Evolutionary conservation across 1,284 basidiomycete species (phyloP), one percentile per base, ranked within the genome.

Genomic region (Sphagnurus paluster): DNA sequence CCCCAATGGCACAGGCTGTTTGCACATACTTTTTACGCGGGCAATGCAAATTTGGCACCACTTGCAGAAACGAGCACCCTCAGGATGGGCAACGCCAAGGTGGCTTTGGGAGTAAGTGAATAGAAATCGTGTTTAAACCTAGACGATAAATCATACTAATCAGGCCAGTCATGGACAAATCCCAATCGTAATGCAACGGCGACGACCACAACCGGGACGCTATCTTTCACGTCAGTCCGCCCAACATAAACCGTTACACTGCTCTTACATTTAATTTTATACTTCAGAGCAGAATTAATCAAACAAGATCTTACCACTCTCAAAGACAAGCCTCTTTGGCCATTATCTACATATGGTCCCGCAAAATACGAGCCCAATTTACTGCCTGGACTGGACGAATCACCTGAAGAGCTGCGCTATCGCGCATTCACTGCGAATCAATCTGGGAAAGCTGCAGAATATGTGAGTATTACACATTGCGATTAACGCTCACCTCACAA

Each of bases 331-430:
- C 94, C 93, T 0, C 45, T 78, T 5, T 98, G 90, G 87, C 84
- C 86, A n/a, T 68, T 95, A 0, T 85, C 90, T 0, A 86, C 80
- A 0, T 97, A 89, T 62, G 93, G 78, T 0, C 81, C 89, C 17
- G 81, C 83, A 0, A 93, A 94, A 60, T 63, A 78, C 44, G 90
- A 93, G 56, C 84, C 83, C 0, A 82, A 77, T 38, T 57, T 96
- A 5, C 66, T 97, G 13, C 53, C 66, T 4, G 83, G 80, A 1
- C 68, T 87, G 24, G 93, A 97, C 57, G 72, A 87, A 51, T 88
- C 84, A 0, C 79, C 77, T 0, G 94, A 97, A 58, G 94, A 98
- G 65, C 66, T 97, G 40, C 77, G 88, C 36, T 70, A 84, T 46
- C 84, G 79, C 58, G 88, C 87, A 8, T 72, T 77, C 5, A 65